Conservation (phyloP, 257 asterid species). For the Fraxinus anomala region DNA sequence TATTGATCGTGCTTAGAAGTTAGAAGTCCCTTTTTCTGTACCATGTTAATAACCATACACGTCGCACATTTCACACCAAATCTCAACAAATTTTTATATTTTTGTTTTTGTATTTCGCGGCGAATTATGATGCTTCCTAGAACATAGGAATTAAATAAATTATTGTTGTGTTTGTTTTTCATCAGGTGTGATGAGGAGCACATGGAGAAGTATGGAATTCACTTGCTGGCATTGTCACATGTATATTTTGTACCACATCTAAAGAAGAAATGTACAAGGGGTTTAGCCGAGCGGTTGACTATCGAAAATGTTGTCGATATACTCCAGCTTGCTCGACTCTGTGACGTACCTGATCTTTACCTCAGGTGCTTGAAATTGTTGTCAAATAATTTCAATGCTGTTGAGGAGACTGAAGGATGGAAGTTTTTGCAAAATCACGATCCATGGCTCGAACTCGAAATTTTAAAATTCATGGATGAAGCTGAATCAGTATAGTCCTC, state of each 20-base stretch:
- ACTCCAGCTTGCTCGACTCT: constrained; percentile 82
- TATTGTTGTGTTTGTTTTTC: neutral
- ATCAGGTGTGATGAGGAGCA: constrained; percentile 75
- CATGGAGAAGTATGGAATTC: constrained; percentile 74
- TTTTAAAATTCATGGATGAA: constrained; percentile 78
- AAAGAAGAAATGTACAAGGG: constrained; percentile 68
- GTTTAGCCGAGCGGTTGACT: constrained; percentile 47
- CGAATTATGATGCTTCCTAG: constrained; percentile 24
- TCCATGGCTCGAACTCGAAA: constrained; percentile 84
- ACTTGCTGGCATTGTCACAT: constrained; percentile 75
- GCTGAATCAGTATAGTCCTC: constrained; percentile 56
- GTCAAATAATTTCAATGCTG: constrained; percentile 53
- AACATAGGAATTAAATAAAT: neutral
- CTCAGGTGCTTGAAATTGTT: constrained; percentile 66
- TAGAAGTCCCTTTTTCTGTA: too few relatives aligned
- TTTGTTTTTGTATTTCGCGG: constrained; percentile 27
- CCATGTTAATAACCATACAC: neutral
- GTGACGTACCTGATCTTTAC: constrained; percentile 85
- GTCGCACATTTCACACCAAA: neutral
- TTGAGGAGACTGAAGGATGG: constrained; percentile 91
- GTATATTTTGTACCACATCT: constrained; percentile 75
- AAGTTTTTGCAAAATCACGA: constrained; percentile 68
- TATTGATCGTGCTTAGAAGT: neutral
- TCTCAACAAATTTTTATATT: neutral
- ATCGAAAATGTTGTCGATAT: constrained; percentile 70